These are phyloP conservation scores for Amyloporia xantha DNA, from an alignment of 768 basidiomycete species.

Conservation along the genomic window DNA sequence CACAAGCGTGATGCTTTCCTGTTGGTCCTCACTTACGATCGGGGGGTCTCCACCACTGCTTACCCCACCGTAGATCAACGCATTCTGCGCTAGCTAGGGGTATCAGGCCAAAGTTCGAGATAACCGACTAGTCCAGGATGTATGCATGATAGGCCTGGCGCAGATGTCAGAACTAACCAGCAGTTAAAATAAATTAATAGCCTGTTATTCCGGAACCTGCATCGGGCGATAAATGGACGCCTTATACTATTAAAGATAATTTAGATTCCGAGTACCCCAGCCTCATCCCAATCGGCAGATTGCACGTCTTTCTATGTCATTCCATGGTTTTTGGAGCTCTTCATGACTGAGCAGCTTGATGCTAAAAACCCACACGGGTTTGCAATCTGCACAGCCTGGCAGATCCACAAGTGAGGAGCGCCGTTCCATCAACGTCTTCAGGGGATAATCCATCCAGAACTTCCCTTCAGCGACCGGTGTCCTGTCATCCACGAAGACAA, in stretches of 20 bases:
- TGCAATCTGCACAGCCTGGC: not conserved
- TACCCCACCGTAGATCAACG: no score
- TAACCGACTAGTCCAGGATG: no score
- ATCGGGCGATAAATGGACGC: no score
- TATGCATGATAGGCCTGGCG: no score
- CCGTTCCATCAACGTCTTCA: constrained; percentile 4
- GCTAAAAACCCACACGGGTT: constrained; percentile 15
- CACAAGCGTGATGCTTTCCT: no score
- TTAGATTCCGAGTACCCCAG: not conserved
- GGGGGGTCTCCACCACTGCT: no score
- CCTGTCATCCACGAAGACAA: constrained; percentile 19
- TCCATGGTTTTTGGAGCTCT: constrained; percentile 1
- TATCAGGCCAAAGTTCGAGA: no score
- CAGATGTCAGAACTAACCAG: no score
- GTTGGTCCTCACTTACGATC: no score
- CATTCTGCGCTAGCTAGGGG: no score
- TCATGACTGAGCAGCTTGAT: constrained; percentile 15
- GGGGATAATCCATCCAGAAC: constrained; percentile 1
- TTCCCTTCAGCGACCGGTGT: not conserved
- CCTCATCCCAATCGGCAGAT: constrained; percentile 16
- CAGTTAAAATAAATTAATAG: no score
- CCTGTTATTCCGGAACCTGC: no score
- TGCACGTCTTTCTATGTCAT: constrained; percentile 9
- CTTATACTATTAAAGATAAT: constrained; percentile 4
- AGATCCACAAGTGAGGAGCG: not conserved